Evolutionary conservation across 352 stramenopile species (phyloP).

Genomic region (Thraustochytrium sp.): DNA sequence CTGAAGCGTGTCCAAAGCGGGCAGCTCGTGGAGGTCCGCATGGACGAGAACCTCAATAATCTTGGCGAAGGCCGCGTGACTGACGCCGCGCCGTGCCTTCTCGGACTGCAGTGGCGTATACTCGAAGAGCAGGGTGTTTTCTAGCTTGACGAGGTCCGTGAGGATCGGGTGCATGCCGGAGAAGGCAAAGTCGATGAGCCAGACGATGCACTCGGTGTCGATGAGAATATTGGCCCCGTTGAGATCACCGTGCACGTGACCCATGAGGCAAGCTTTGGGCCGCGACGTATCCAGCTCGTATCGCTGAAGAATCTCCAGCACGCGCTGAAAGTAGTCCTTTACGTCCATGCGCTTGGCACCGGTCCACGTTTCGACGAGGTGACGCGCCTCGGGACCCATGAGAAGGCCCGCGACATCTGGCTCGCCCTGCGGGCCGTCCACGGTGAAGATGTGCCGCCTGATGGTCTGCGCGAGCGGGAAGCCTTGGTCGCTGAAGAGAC

Average conservation of each 20-base stretch:
- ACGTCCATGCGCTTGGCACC: not conserved
- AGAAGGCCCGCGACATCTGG: not conserved
- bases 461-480: not conserved
- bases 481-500: not conserved
- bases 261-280: not conserved
- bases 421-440: too few species aligned
- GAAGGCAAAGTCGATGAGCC: slow-evolving; percentile 46
- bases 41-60: not conserved
- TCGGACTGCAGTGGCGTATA: slow-evolving; percentile 9
- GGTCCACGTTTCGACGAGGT: not conserved
- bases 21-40: not conserved
- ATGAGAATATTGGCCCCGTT: slow-evolving; percentile 41
- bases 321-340: not conserved
- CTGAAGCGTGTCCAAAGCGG: not conserved
- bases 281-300: not conserved
- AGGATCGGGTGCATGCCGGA: not conserved
- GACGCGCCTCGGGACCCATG: not conserved
- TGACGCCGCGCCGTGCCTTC: not conserved
- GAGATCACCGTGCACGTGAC: slow-evolving; percentile 26
- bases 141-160: slow-evolving; percentile 33
- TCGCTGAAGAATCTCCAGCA: not conserved
- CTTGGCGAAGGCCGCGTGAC: not conserved
- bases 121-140: slow-evolving; percentile 38
- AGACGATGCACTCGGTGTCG: slow-evolving; percentile 33
- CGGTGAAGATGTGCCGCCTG: not conserved